Percentiles rank a stretch among this genome's conserved stretches.
Evolutionary conservation across 495 filamentous ascomycete genomes (phyloP).

Genomic region (Usnea hakonensis): DNA sequence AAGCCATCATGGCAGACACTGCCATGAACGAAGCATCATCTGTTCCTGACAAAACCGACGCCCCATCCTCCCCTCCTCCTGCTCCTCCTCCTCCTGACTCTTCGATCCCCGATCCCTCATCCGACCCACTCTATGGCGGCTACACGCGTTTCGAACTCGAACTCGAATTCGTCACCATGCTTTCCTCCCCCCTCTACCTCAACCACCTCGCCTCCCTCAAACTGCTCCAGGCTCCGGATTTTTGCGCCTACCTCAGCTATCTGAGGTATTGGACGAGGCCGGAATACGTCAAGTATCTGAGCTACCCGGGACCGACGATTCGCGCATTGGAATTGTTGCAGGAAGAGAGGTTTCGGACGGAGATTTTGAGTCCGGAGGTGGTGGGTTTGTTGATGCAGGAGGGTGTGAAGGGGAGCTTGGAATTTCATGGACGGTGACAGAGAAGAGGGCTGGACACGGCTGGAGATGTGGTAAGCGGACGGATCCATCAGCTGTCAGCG

Average conservation of each 20-base stretch:
- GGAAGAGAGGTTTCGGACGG: constrained; percentile 71
- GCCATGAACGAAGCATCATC: constrained; percentile 1
- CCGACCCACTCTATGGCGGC: constrained; percentile 44
- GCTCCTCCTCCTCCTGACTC: constrained; percentile 6
- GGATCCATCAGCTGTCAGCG: background rate
- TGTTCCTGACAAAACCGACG: background rate
- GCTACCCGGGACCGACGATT: constrained; percentile 75
- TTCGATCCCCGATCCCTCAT: constrained; percentile 21
- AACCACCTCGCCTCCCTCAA: constrained; percentile 70
- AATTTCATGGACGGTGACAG: background rate
- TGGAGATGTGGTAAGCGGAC: background rate
- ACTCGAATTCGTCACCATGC: constrained; percentile 79
- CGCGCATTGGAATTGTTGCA: constrained; percentile 71
- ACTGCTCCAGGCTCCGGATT: constrained; percentile 37
- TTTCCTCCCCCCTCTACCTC: constrained; percentile 76
- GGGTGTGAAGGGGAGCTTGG: constrained; percentile 31
- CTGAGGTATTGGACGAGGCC: constrained; percentile 77
- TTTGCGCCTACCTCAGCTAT: constrained; percentile 74
- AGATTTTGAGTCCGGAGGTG: constrained; percentile 69
- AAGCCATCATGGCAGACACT: constrained; percentile 4
- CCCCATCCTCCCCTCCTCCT: constrained; percentile 9
- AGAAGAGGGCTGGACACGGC: background rate
- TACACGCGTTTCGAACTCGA: constrained; percentile 68
- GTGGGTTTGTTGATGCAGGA: constrained; percentile 54
- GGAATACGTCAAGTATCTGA: constrained; percentile 75